These are phyloP conservation scores for Nasturtium officinale DNA, from an alignment of 345 rosid species.

Conservation along the genomic window DNA sequence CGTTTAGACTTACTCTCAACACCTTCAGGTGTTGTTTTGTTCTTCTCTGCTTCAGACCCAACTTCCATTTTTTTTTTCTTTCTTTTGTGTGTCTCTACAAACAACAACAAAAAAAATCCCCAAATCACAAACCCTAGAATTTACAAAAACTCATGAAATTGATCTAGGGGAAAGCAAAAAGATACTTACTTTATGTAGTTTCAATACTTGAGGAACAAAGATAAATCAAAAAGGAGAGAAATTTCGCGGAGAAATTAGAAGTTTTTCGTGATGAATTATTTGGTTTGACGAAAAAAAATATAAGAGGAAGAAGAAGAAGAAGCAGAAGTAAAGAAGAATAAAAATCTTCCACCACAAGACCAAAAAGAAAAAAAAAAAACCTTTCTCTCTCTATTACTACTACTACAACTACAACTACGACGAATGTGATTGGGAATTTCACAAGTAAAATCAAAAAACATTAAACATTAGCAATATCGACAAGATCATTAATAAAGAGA, in stretches of 20 bases:
- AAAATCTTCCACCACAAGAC: slow-evolving; percentile 40
- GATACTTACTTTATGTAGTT: slow-evolving; percentile 18
- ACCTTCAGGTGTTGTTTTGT: slow-evolving; percentile 63
- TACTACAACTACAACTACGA: no score
- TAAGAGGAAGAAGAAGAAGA: slow-evolving; percentile 20
- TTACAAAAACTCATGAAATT: neutral
- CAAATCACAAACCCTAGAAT: slow-evolving; percentile 35
- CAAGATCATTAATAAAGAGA: slow-evolving; percentile 43
- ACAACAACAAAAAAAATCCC: slow-evolving; percentile 6
- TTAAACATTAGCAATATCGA: slow-evolving; percentile 40
- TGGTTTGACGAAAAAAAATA: slow-evolving; percentile 44
- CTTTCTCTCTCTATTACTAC: slow-evolving; percentile 41
- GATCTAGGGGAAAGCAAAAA: slow-evolving; percentile 17
- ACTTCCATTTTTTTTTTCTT: slow-evolving; percentile 51
- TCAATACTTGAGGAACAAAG: neutral
- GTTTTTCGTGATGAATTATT: slow-evolving; percentile 24
- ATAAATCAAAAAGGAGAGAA: slow-evolving; percentile 22
- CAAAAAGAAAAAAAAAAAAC: slow-evolving; percentile 23
- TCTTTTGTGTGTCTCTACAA: neutral
- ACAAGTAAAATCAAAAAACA: slow-evolving; percentile 38
- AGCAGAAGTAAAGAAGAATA: slow-evolving; percentile 41
- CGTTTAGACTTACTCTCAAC: slow-evolving; percentile 68
- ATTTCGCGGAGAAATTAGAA: neutral
- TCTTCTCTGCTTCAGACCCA: slow-evolving; percentile 58
- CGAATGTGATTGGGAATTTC: slow-evolving; percentile 61